Conservation (phyloP, 2,329 filamentous ascomycete genomes). For the Colletotrichum sp. region DNA sequence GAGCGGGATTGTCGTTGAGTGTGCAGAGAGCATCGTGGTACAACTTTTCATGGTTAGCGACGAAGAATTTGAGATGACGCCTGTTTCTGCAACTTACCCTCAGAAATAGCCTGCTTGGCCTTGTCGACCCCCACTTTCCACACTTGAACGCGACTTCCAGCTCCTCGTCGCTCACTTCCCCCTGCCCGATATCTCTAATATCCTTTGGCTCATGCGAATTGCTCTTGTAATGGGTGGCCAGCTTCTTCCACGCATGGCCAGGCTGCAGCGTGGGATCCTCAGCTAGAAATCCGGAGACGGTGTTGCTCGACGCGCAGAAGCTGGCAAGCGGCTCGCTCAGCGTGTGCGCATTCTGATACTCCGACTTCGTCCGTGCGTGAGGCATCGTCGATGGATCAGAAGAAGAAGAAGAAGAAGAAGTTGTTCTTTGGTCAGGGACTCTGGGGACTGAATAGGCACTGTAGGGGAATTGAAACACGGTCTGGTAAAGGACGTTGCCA, state of each 20-base stretch:
- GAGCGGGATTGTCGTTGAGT: constrained; percentile 23
- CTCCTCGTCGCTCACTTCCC: background rate
- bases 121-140: background rate
- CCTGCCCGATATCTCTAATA: background rate
- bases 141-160: background rate
- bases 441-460: background rate
- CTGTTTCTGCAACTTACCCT: background rate
- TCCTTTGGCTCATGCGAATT: background rate
- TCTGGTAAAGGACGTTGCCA: background rate
- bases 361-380: background rate
- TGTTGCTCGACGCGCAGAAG: background rate
- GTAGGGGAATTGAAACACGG: background rate
- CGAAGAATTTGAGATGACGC: background rate
- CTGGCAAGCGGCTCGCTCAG: background rate
- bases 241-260: background rate
- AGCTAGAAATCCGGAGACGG: background rate
- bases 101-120: background rate
- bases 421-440: background rate
- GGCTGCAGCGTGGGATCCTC: background rate
- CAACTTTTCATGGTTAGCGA: background rate
- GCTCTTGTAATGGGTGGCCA: background rate
- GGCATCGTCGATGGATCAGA: background rate
- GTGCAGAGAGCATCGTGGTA: background rate
- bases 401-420: background rate
- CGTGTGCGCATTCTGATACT: background rate